phyloP scores from a whole-genome alignment of 1,284 basidiomycete genomes.

The Microbotryum scabiosae region DNA sequence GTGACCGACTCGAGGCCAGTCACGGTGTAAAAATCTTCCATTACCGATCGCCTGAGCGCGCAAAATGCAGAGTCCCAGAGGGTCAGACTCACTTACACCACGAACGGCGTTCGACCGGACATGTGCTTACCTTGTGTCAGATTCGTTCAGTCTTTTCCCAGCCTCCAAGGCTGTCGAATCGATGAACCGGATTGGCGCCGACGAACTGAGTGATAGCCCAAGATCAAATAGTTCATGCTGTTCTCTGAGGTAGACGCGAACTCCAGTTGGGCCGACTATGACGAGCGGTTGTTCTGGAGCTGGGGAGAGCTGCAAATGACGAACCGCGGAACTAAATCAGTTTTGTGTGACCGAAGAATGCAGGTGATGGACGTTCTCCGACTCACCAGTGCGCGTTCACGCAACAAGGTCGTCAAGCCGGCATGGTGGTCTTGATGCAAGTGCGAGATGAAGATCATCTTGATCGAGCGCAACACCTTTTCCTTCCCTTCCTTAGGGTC shows the following conservation, averaged over 20 bases:
- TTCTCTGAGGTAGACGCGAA: conserved; percentile 27
- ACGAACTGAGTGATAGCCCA: conserved; percentile 22
- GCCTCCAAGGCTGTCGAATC: conserved; percentile 21
- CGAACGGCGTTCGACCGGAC: background rate
- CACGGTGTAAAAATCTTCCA: conserved; percentile 10
- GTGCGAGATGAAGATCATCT: conserved; percentile 79
- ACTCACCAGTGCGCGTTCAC: conserved; percentile 61
- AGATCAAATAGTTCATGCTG: conserved; percentile 35
- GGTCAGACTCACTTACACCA: background rate
- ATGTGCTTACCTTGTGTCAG: conserved; percentile 9
- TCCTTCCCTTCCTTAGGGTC: conserved; percentile 23
- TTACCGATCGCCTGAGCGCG: background rate
- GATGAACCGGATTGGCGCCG: conserved; percentile 15
- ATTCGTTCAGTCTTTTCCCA: background rate
- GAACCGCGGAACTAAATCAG: background rate
- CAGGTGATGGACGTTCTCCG: background rate
- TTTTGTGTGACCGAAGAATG: background rate
- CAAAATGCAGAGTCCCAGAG: background rate
- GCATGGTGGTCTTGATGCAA: conserved; percentile 90
- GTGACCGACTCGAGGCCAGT: conserved; percentile 43
- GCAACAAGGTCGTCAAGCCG: conserved; percentile 65
- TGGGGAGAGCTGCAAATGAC: conserved; percentile 7
- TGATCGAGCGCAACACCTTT: conserved; percentile 56
- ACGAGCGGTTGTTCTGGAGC: conserved; percentile 14
- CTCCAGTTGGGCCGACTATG: conserved; percentile 25